A percentile compares a stretch with the other conserved stretches of the same genome.
phyloP scores from a whole-genome alignment of 352 stramenopile species.

The Phytophthora constricta region DNA sequence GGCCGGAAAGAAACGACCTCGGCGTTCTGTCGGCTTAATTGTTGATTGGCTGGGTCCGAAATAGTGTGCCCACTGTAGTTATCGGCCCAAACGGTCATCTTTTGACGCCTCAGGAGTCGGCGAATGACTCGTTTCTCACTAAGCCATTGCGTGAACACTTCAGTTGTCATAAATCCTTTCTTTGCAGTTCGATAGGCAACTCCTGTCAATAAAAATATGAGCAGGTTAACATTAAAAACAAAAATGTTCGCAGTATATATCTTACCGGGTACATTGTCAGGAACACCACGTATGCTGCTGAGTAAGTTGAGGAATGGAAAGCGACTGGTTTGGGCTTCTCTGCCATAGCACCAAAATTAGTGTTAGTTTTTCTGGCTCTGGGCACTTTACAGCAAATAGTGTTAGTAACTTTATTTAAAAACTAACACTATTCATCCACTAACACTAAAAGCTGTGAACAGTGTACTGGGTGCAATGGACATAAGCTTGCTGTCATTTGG shows the following conservation, averaged over 20 bases:
- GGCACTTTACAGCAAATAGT: too few species aligned
- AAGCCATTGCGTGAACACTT: background rate
- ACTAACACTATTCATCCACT: too few species aligned
- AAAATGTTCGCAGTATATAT: background rate
- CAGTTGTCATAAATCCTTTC: conserved; percentile 3
- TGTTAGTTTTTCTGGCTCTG: too few species aligned
- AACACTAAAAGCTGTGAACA: too few species aligned
- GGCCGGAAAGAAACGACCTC: background rate
- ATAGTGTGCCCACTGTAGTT: conserved; percentile 2
- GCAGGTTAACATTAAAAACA: background rate
- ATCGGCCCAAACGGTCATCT: background rate
- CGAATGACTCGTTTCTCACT: background rate
- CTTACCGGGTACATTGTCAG: background rate
- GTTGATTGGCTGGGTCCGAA: background rate
- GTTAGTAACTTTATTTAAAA: too few species aligned
- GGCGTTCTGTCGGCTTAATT: background rate
- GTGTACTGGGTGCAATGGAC: too few species aligned
- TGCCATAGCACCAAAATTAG: too few species aligned
- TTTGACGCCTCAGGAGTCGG: background rate
- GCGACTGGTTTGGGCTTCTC: too few species aligned
- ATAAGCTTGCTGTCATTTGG: too few species aligned
- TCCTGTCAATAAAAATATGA: background rate
- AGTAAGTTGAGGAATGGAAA: too few species aligned
- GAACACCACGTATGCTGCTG: conserved; percentile 1
- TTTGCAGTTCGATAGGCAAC: conserved; percentile 1